A percentile compares a stretch with the other conserved stretches of the same genome.
These are phyloP conservation scores for Corylus heterophylla DNA, from an alignment of 306 rosid species.

Conservation along the genomic window DNA sequence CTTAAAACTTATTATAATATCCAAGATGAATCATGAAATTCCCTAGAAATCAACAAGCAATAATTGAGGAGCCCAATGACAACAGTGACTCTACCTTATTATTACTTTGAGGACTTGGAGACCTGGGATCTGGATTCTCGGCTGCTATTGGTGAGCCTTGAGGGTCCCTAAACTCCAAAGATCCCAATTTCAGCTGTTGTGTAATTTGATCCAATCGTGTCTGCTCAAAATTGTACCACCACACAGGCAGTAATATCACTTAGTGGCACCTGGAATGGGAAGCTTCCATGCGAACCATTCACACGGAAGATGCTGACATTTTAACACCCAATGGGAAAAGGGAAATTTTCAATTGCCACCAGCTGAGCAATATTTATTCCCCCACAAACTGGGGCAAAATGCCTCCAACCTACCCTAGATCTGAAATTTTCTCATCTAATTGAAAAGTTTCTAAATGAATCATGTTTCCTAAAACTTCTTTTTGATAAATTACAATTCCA, in stretches of 20 bases:
- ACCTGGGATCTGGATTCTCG: conserved; percentile 37
- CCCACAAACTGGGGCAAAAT: conserved; percentile 22
- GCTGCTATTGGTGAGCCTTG: conserved; percentile 33
- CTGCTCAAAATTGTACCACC: conserved; percentile 68
- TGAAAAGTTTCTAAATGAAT: neutral
- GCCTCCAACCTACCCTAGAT: conserved; percentile 5
- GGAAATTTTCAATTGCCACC: conserved; percentile 35
- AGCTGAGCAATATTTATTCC: conserved; percentile 29
- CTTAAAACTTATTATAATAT: conserved; percentile 13
- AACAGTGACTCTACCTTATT: conserved; percentile 48
- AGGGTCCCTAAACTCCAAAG: conserved; percentile 36
- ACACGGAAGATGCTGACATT: conserved; percentile 35
- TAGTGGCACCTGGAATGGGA: conserved; percentile 49
- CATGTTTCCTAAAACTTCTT: neutral
- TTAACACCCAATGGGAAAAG: conserved; percentile 36
- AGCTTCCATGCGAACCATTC: conserved; percentile 43
- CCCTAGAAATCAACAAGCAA: conserved; percentile 9
- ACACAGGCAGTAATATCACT: conserved; percentile 61
- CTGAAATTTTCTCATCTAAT: neutral
- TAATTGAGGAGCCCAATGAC: conserved; percentile 13
- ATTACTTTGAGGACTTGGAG: conserved; percentile 34
- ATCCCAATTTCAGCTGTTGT: conserved; percentile 57
- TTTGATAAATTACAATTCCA: neutral
- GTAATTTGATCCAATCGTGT: conserved; percentile 87
- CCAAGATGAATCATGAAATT: conserved; percentile 17